Conservation (phyloP, 202 grass and related monocot species). For the Carex arenaria region DNA sequence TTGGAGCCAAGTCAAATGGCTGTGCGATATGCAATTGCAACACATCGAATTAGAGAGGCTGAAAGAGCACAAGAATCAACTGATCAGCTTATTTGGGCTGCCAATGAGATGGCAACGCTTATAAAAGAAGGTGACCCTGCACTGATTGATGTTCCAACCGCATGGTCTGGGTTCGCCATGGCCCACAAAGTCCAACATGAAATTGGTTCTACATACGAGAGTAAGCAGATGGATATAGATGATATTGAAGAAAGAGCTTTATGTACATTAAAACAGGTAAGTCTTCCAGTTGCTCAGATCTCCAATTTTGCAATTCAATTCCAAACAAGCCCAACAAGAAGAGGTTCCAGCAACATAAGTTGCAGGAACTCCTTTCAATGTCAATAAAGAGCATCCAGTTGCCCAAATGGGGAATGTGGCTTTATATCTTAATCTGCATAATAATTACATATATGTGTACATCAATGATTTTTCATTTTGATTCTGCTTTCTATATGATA, state of each 20-base stretch:
- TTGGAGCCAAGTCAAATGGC: conserved; percentile 96
- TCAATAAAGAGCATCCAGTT: not conserved
- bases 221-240: conserved; percentile 44
- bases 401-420: not conserved
- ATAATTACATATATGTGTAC: not conserved
- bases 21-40: conserved; percentile 81
- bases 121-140: conserved; percentile 90
- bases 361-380: not conserved
- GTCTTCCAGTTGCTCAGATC: not conserved
- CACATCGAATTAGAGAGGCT: conserved; percentile 92
- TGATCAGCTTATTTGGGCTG: conserved; percentile 86
- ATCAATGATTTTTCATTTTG: not conserved
- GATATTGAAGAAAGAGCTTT: conserved; percentile 73
- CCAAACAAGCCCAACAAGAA: not conserved
- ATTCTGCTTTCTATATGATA: not conserved
- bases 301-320: not conserved
- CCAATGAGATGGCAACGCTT: conserved; percentile 87
- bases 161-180: conserved; percentile 95
- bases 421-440: not conserved
- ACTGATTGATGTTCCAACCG: conserved; percentile 75
- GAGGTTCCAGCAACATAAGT: not conserved
- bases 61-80: conserved; percentile 60
- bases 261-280: conserved; percentile 83
- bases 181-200: conserved; percentile 87
- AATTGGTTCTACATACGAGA: conserved; percentile 59